Evolutionary conservation across 73 alveolate genomes (phyloP).

Genomic region (Durusdinium trenchii): DNA sequence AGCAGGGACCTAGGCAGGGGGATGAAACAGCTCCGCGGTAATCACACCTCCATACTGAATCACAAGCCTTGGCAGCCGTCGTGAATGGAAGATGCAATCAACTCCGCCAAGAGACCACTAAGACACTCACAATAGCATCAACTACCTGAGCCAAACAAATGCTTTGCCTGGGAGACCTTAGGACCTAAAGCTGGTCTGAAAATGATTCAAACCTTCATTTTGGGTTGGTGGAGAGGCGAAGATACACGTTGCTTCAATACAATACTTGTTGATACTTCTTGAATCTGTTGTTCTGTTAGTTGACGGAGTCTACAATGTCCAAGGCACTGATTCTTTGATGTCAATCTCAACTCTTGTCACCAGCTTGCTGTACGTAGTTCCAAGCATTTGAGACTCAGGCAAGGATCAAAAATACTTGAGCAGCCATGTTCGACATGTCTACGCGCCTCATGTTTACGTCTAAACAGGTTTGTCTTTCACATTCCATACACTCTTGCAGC

Average conservation of each 20-base stretch:
- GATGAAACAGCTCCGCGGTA: too few species aligned
- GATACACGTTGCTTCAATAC: too few species aligned
- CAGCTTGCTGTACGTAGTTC: constrained; percentile 55
- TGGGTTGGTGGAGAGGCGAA: not conserved
- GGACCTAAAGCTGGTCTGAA: not conserved
- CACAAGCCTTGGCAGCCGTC: too few species aligned
- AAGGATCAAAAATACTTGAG: not conserved
- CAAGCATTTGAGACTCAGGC: constrained; percentile 32
- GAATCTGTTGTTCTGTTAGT: not conserved
- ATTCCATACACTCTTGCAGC: not conserved
- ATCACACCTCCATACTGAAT: too few species aligned
- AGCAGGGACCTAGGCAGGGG: too few species aligned
- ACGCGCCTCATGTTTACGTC: not conserved
- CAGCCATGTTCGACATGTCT: not conserved
- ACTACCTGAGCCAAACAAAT: constrained; percentile 1
- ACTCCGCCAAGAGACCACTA: constrained; percentile 68
- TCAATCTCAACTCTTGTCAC: constrained; percentile 74
- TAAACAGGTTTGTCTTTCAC: not conserved
- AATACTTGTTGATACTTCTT: not conserved
- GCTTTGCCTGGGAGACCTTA: not conserved
- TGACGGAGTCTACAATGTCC: not conserved
- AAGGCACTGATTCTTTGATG: constrained; percentile 51
- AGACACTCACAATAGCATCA: constrained; percentile 51
- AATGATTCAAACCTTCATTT: not conserved
- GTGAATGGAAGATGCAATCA: too few species aligned